These are phyloP conservation scores for Umbelopsis ramanniana DNA, from an alignment of 192 early-diverging fungal genomes.

Conservation along the genomic window DNA sequence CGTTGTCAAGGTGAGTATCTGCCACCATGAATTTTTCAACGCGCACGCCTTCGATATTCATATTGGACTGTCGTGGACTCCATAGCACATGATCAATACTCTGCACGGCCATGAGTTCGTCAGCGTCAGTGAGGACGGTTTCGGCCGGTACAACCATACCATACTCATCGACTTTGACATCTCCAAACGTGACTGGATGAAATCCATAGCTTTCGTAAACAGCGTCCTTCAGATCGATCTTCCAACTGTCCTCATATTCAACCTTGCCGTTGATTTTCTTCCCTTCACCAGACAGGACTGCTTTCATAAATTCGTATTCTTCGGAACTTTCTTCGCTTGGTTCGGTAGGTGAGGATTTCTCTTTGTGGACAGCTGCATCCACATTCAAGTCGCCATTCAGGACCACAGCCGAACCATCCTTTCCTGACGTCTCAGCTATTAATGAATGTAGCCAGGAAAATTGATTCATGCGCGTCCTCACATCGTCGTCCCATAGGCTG, in stretches of 20 bases:
- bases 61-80: slow-evolving; percentile 3
- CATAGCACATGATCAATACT: slow-evolving; percentile 42
- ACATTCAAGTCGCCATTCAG: slow-evolving; percentile 66
- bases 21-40: slow-evolving; percentile 35
- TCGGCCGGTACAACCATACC: slow-evolving; percentile 55
- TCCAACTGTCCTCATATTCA: slow-evolving; percentile 3
- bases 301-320: slow-evolving; percentile 64
- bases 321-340: slow-evolving; percentile 45
- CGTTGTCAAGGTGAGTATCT: neutral
- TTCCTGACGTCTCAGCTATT: slow-evolving; percentile 55
- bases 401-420: slow-evolving; percentile 34
- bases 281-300: slow-evolving; percentile 50
- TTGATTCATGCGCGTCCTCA: slow-evolving; percentile 64
- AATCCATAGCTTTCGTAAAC: slow-evolving; percentile 62
- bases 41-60: slow-evolving; percentile 12
- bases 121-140: slow-evolving; percentile 59
- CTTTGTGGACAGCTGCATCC: slow-evolving; percentile 51
- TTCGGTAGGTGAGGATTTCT: slow-evolving; percentile 22
- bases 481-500: slow-evolving; percentile 58
- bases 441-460: slow-evolving; percentile 68
- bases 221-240: slow-evolving; percentile 46
- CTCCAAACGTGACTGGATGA: slow-evolving; percentile 85
- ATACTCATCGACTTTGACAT: slow-evolving; percentile 52
- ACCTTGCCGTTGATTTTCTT: slow-evolving; percentile 1
- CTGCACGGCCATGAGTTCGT: slow-evolving; percentile 49